A percentile compares a stretch with the other conserved stretches of the same genome.
phyloP scores from a whole-genome alignment of 805 yeast genomes.

The Suhomyces tanzawaensis region DNA sequence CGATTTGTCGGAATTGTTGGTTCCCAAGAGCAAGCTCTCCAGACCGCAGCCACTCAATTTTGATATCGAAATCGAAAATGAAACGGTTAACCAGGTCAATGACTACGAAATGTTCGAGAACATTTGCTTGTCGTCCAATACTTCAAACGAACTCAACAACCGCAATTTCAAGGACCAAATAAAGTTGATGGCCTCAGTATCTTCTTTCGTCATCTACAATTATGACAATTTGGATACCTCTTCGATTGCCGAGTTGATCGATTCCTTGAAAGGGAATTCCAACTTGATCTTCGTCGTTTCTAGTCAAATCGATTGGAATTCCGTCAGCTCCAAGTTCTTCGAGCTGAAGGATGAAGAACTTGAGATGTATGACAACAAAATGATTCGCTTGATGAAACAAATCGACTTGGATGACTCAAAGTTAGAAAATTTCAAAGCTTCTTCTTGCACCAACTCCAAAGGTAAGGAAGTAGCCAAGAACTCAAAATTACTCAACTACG shows the following conservation, averaged over 20 bases:
- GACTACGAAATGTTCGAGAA: conserved; percentile 5
- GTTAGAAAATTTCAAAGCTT: background rate
- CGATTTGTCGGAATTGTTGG: conserved; percentile 7
- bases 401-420: background rate
- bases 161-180: conserved; percentile 31
- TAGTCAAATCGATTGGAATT: conserved; percentile 10
- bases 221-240: conserved; percentile 13
- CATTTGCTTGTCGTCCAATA: background rate
- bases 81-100: background rate
- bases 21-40: conserved; percentile 2
- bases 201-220: conserved; percentile 33
- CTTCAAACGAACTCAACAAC: conserved; percentile 19
- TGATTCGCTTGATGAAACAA: conserved; percentile 1
- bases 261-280: conserved; percentile 15
- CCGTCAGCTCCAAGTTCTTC: conserved; percentile 2
- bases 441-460: background rate
- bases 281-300: conserved; percentile 21
- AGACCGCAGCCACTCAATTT: conserved; percentile 1
- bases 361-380: conserved; percentile 2
- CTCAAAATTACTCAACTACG: conserved; percentile 25
- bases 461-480: background rate
- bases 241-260: conserved; percentile 13
- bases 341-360: conserved; percentile 3
- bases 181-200: conserved; percentile 30
- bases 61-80: conserved; percentile 1